Percentiles rank a stretch among this genome's conserved stretches.
Conservation (phyloP, 306 rosid genomes). For the Dryas alaskensis region DNA sequence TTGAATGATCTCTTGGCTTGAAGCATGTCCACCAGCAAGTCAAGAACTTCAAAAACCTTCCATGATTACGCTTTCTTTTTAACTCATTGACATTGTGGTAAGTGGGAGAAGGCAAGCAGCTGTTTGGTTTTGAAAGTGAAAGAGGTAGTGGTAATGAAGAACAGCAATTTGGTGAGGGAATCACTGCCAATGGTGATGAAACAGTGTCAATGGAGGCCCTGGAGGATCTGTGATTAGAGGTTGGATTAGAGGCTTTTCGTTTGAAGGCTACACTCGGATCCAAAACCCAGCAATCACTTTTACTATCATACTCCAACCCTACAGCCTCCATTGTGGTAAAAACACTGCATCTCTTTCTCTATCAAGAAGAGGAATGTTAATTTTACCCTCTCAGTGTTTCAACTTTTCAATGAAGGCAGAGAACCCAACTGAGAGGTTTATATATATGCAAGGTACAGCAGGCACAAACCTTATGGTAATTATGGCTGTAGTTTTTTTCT, state of each 20-base stretch:
- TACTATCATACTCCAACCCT: constrained; percentile 6
- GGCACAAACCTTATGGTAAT: not conserved
- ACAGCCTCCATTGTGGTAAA: constrained; percentile 1
- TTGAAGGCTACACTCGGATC: constrained; percentile 8
- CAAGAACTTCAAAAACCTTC: not conserved
- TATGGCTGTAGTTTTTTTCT: not conserved
- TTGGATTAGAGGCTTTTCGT: not conserved
- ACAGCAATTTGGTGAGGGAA: not conserved
- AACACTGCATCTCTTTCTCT: not conserved
- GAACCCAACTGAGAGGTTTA: too few relatives aligned
- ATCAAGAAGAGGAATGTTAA: not conserved
- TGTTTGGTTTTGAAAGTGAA: not conserved
- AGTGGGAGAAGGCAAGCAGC: not conserved
- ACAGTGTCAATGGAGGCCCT: constrained; percentile 5
- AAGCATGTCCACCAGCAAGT: constrained; percentile 17
- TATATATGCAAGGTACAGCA: not conserved
- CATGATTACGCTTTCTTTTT: not conserved
- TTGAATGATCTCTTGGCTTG: not conserved
- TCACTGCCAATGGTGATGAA: not conserved
- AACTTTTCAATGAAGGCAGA: too few relatives aligned
- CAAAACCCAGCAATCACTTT: constrained; percentile 20
- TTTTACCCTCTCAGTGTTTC: not conserved
- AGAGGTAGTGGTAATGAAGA: not conserved
- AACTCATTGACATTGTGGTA: not conserved
- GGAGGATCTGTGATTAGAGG: not conserved